Percentiles rank a stretch among this genome's conserved stretches.
Evolutionary conservation across 352 stramenopile species (phyloP).

Genomic region (Albugo candida): DNA sequence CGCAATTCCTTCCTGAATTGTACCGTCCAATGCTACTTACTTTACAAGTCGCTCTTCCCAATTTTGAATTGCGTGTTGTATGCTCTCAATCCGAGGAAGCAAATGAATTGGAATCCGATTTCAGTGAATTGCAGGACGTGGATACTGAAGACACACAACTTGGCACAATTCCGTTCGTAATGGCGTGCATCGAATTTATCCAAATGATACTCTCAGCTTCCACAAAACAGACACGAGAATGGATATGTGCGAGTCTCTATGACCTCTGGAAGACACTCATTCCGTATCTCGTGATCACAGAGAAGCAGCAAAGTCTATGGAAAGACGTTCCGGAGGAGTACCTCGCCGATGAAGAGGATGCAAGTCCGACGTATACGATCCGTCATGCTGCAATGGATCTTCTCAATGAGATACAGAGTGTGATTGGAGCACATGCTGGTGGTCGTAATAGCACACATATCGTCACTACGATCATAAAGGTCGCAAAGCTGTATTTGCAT

Average conservation of each 20-base stretch:
- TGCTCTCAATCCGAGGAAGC: constrained; percentile 20
- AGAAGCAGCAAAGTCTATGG: constrained; percentile 52
- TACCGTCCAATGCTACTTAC: constrained; percentile 29
- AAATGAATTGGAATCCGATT: constrained; percentile 44
- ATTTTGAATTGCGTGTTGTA: constrained; percentile 40
- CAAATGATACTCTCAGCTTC: constrained; percentile 36
- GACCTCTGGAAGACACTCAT: constrained; percentile 68
- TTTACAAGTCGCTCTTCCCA: constrained; percentile 5
- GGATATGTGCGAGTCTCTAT: constrained; percentile 27
- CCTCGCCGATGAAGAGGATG: constrained; percentile 68
- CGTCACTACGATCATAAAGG: constrained; percentile 15
- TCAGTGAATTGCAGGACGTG: no score
- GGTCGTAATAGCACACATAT: no score
- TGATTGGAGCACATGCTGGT: constrained; percentile 32
- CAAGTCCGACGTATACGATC: constrained; percentile 59
- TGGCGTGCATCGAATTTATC: constrained; percentile 57
- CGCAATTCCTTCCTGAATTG: constrained; percentile 49
- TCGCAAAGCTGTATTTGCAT: constrained; percentile 35
- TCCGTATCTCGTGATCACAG: constrained; percentile 70
- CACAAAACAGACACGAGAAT: constrained; percentile 56
- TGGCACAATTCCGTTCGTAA: constrained; percentile 38
- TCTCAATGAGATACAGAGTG: constrained; percentile 34
- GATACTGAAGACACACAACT: constrained; percentile 49
- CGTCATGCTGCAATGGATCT: constrained; percentile 50
- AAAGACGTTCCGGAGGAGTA: constrained; percentile 70